A percentile compares a stretch with the other conserved stretches of the same genome.
These are phyloP conservation scores for Cordyceps sp. DNA, from an alignment of 2,329 filamentous ascomycete genomes.

Conservation along the genomic window DNA sequence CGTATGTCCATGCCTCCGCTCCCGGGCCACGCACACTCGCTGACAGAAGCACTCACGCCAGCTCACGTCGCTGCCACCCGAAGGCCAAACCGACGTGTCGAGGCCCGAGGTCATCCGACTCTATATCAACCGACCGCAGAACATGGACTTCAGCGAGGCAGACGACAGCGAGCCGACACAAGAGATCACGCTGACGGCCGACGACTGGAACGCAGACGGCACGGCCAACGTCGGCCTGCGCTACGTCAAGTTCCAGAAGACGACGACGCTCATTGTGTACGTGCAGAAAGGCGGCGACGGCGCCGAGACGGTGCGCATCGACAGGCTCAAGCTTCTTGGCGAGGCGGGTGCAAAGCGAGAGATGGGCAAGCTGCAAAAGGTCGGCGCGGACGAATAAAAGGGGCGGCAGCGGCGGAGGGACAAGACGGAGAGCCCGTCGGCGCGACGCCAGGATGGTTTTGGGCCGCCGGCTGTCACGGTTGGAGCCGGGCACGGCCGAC, in stretches of 20 bases:
- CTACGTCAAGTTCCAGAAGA: constrained; percentile 96
- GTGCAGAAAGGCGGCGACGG: constrained; percentile 73
- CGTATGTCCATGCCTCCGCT: constrained; percentile 5
- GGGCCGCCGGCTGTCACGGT: too few relatives aligned
- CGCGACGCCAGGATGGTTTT: too few relatives aligned
- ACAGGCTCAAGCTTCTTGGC: constrained; percentile 65
- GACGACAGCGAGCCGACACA: constrained; percentile 75
- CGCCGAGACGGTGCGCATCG: constrained; percentile 71
- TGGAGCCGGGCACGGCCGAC: too few relatives aligned
- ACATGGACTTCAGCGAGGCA: constrained; percentile 88
- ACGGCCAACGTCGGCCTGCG: constrained; percentile 60
- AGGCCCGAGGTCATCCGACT: constrained; percentile 71
- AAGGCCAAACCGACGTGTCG: constrained; percentile 58
- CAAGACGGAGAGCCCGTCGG: too few relatives aligned
- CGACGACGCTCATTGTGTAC: constrained; percentile 74
- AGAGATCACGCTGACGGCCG: constrained; percentile 52
- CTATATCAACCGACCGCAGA: constrained; percentile 77
- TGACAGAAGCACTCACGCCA: constrained; percentile 31
- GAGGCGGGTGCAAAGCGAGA: constrained; percentile 84
- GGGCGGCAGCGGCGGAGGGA: too few relatives aligned
- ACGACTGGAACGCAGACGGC: constrained; percentile 69
- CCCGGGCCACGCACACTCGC: too few relatives aligned
- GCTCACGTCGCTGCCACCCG: constrained; percentile 64
- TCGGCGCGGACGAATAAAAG: constrained; percentile 28
- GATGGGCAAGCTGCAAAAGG: constrained; percentile 90